A percentile compares a stretch with the other conserved stretches of the same genome.
These are phyloP conservation scores for Wilcoxina mikolae DNA, from an alignment of 495 filamentous ascomycete species.

Conservation along the genomic window DNA sequence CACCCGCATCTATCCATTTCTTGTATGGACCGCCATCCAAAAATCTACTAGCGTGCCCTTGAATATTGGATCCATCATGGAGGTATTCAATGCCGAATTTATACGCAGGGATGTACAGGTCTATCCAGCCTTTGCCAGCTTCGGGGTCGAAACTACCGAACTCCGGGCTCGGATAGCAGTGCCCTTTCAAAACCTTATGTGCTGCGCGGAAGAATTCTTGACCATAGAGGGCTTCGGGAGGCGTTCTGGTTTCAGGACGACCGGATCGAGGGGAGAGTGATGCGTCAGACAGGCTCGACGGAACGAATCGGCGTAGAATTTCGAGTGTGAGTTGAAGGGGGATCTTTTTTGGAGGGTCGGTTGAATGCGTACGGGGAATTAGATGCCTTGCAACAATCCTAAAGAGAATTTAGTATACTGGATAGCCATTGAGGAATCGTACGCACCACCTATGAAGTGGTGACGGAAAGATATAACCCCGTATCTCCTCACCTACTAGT, in stretches of 20 bases:
- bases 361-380: not conserved
- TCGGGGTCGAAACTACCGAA: no score
- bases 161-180: not conserved
- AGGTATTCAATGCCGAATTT: no score
- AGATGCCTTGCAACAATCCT: slow-evolving; percentile 4
- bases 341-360: not conserved
- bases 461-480: slow-evolving; percentile 6
- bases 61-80: no score
- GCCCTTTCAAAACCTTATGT: not conserved
- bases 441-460: slow-evolving; percentile 6
- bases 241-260: not conserved
- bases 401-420: slow-evolving; percentile 1
- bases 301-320: slow-evolving; percentile 5
- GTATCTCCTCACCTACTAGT: not conserved
- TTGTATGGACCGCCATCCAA: no score
- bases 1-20: no score
- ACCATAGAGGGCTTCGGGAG: slow-evolving; percentile 3
- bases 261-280: no score
- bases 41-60: no score
- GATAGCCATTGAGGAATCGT: not conserved
- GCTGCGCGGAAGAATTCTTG: slow-evolving; percentile 1
- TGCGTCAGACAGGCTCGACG: not conserved
- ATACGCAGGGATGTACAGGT: no score
- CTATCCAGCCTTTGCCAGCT: no score
- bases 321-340: not conserved